Percentiles rank a stretch among this genome's conserved stretches.
Evolutionary conservation across 2,329 filamentous ascomycete species (phyloP).

Genomic region (Ascochyta pisi): DNA sequence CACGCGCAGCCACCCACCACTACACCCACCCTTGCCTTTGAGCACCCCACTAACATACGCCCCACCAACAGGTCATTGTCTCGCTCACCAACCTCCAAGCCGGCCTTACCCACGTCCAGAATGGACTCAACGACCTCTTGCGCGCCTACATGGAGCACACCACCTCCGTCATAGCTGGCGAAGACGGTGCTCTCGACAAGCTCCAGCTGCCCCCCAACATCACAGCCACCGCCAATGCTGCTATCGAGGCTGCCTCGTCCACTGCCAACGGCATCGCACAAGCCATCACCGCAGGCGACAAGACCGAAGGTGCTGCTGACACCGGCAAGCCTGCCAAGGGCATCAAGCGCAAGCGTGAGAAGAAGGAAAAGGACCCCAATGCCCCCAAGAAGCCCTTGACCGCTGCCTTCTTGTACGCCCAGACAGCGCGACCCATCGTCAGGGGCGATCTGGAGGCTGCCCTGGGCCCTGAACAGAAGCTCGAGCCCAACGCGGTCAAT

Average conservation of each 20-base stretch:
- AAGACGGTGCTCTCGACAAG: constrained; percentile 48
- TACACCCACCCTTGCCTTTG: neutral
- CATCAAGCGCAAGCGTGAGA: constrained; percentile 84
- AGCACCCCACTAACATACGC: constrained; percentile 11
- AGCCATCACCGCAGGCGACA: constrained; percentile 23
- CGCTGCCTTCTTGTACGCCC: constrained; percentile 94
- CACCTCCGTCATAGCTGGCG: constrained; percentile 71
- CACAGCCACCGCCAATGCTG: constrained; percentile 37
- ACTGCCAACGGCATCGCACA: constrained; percentile 33
- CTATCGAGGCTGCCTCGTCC: constrained; percentile 36
- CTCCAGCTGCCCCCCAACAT: constrained; percentile 55
- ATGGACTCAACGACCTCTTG: constrained; percentile 77
- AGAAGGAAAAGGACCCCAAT: constrained; percentile 78
- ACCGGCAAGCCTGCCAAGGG: constrained; percentile 30
- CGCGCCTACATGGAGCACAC: constrained; percentile 88
- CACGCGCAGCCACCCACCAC: constrained; percentile 3
- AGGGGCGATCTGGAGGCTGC: constrained; percentile 64
- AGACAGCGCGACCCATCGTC: constrained; percentile 83
- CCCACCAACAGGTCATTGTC: constrained; percentile 68
- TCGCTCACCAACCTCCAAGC: constrained; percentile 80
- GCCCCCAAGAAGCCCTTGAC: constrained; percentile 93
- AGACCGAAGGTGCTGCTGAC: constrained; percentile 22
- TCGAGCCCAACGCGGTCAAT: constrained; percentile 85
- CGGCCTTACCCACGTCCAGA: constrained; percentile 45
- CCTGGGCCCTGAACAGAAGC: constrained; percentile 68